Evolutionary conservation across 192 early-diverging fungal genomes (phyloP).

Genomic region (Kickxella alabastrina): DNA sequence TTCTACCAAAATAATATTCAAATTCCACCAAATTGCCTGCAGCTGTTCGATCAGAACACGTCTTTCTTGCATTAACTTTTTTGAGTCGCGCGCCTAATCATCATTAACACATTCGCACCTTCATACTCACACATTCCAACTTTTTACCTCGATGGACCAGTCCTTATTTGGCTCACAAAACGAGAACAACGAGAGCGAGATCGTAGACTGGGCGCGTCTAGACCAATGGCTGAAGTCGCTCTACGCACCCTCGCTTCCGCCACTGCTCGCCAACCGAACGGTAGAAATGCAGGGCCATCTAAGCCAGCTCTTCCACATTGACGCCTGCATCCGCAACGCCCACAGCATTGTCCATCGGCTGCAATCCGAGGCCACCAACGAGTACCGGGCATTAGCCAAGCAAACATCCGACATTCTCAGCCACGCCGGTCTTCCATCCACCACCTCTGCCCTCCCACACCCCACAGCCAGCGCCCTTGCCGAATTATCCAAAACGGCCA

Average conservation of each 20-base stretch:
- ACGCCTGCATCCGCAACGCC: conserved; percentile 1
- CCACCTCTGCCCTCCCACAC: not conserved
- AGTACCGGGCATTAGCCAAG: conserved; percentile 23
- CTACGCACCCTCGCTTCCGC: conserved; percentile 26
- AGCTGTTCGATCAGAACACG: too few relatives aligned
- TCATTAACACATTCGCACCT: too few relatives aligned
- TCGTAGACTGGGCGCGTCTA: conserved; percentile 13
- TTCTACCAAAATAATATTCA: too few relatives aligned
- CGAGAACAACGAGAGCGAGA: too few relatives aligned
- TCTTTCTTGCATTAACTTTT: too few relatives aligned
- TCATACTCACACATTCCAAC: too few relatives aligned
- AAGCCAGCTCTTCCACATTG: conserved; percentile 8
- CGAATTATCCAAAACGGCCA: conserved; percentile 10
- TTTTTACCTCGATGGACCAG: too few relatives aligned
- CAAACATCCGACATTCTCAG: conserved; percentile 13
- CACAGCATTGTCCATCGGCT: conserved; percentile 5
- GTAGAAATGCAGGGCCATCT: conserved; percentile 14
- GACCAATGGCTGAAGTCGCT: conserved; percentile 32
- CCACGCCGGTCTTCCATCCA: conserved; percentile 7
- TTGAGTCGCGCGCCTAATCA: too few relatives aligned
- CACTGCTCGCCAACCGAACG: conserved; percentile 7
- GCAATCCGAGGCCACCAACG: conserved; percentile 22
- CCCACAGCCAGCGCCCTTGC: conserved; percentile 22
- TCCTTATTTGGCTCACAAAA: too few relatives aligned
- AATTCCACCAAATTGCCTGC: too few relatives aligned